A percentile compares a stretch with the other conserved stretches of the same genome.
phyloP scores from a whole-genome alignment of 2,329 filamentous ascomycete genomes.

The Thelonectria blattea region DNA sequence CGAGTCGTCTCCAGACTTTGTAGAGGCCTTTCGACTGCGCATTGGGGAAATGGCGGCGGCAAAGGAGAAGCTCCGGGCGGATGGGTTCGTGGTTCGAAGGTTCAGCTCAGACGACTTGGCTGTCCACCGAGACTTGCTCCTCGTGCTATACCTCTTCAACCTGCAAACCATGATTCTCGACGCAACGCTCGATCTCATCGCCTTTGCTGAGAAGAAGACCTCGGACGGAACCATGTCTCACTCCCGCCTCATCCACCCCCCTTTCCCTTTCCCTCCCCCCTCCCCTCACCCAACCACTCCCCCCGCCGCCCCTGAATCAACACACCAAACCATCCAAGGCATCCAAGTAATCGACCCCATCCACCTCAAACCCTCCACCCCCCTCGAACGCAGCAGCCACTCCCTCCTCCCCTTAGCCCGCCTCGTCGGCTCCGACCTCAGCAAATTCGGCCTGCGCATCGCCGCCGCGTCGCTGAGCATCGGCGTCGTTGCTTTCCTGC shows the following conservation, averaged over 20 bases:
- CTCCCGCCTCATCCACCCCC: slow-evolving; percentile 1
- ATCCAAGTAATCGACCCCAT: slow-evolving; percentile 17
- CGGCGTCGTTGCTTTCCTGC: slow-evolving; percentile 20
- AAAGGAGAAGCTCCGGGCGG: slow-evolving; percentile 3
- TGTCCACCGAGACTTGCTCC: slow-evolving; percentile 17
- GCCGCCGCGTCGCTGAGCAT: slow-evolving; percentile 19
- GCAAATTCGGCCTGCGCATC: slow-evolving; percentile 21
- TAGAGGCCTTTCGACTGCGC: not conserved
- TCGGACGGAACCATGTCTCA: slow-evolving; percentile 6
- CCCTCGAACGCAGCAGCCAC: slow-evolving; percentile 11
- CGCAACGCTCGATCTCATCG: slow-evolving; percentile 10
- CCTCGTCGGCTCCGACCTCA: slow-evolving; percentile 18
- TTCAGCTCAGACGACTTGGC: slow-evolving; percentile 6
- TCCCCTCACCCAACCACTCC: too few species aligned
- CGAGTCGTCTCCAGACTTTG: slow-evolving; percentile 8
- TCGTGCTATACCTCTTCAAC: slow-evolving; percentile 15
- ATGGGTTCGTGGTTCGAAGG: slow-evolving; percentile 7
- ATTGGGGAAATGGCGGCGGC: slow-evolving; percentile 6
- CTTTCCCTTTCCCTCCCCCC: not conserved
- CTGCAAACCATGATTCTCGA: slow-evolving; percentile 18
- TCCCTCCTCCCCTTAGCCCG: slow-evolving; percentile 10
- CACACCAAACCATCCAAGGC: not conserved
- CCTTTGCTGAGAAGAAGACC: slow-evolving; percentile 15
- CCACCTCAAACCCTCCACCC: slow-evolving; percentile 20
- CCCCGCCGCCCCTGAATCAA: not conserved